Conservation (phyloP, 441 rosid genomes). For the Erodium trifolium region DNA sequence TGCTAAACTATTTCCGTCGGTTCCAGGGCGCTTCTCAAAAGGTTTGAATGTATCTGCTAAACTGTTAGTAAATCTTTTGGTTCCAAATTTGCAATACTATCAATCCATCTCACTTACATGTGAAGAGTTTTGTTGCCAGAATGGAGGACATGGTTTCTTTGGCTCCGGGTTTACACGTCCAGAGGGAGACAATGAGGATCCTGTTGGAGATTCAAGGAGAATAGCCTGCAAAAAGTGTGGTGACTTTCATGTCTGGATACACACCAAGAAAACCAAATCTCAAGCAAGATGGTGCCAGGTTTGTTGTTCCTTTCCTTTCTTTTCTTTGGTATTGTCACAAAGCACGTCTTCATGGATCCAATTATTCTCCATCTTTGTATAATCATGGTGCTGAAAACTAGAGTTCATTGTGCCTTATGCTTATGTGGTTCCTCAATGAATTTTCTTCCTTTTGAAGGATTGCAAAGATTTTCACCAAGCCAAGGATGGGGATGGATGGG, state of each 20-base stretch:
- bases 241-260: conserved; percentile 69
- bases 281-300: conserved; percentile 99
- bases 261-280: conserved; percentile 64
- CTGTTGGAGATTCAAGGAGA: conserved; percentile 61
- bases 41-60: conserved; percentile 34
- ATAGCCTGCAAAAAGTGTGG: conserved; percentile 84
- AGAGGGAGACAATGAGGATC: conserved; percentile 55
- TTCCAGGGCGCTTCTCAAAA: conserved; percentile 64
- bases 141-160: conserved; percentile 53
- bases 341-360: conserved; percentile 9
- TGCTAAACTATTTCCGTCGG: conserved; percentile 62
- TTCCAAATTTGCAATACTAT: too few relatives aligned
- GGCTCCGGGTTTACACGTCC: conserved; percentile 51
- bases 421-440: conserved; percentile 13
- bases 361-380: conserved; percentile 8
- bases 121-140: conserved; percentile 27
- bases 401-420: conserved; percentile 13
- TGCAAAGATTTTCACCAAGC: conserved; percentile 89
- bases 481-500: conserved; percentile 99
- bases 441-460: conserved; percentile 47
- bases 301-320: conserved; percentile 21
- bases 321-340: not conserved
- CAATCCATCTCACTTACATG: conserved; percentile 18
- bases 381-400: conserved; percentile 9
- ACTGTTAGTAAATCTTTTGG: too few relatives aligned